A percentile compares a stretch with the other conserved stretches of the same genome.
Evolutionary conservation across 768 basidiomycete species (phyloP).

Genomic region (Lactarius evosmus): DNA sequence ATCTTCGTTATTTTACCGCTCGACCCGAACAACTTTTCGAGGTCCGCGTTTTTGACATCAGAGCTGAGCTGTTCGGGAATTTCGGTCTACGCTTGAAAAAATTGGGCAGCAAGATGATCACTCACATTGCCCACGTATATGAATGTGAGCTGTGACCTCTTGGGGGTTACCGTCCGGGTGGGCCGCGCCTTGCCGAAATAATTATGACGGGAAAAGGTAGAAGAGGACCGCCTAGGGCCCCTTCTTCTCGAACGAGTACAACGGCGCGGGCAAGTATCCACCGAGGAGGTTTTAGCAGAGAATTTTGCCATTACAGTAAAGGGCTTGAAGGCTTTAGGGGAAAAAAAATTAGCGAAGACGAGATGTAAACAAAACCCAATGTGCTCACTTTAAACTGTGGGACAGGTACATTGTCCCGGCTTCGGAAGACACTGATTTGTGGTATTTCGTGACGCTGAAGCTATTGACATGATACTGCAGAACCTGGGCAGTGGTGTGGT

Average conservation of each 20-base stretch:
- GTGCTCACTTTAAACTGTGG: not conserved
- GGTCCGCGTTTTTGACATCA: conserved; percentile 35
- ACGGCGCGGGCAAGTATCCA: not conserved
- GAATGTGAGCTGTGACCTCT: conserved; percentile 30
- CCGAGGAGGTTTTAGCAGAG: conserved; percentile 6
- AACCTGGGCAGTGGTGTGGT: not conserved
- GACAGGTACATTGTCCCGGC: not conserved
- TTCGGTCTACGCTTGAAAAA: not conserved
- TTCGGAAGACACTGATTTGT: not conserved
- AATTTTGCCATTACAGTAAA: conserved; percentile 2
- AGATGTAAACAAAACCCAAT: not conserved
- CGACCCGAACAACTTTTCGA: conserved; percentile 37
- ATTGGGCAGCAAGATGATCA: conserved; percentile 32
- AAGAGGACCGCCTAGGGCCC: not conserved
- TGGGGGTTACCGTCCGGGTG: not conserved
- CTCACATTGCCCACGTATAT: conserved; percentile 66
- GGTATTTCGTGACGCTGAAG: not conserved
- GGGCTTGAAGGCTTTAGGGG: not conserved
- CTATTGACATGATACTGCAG: not conserved
- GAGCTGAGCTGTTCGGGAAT: conserved; percentile 25
- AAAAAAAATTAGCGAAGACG: not conserved
- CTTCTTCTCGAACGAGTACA: not conserved
- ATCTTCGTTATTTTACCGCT: conserved; percentile 40
- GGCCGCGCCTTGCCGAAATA: conserved; percentile 1
- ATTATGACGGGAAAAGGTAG: not conserved